Evolutionary conservation across 1,284 basidiomycete species (phyloP).

Genomic region (Irpex sp.): DNA sequence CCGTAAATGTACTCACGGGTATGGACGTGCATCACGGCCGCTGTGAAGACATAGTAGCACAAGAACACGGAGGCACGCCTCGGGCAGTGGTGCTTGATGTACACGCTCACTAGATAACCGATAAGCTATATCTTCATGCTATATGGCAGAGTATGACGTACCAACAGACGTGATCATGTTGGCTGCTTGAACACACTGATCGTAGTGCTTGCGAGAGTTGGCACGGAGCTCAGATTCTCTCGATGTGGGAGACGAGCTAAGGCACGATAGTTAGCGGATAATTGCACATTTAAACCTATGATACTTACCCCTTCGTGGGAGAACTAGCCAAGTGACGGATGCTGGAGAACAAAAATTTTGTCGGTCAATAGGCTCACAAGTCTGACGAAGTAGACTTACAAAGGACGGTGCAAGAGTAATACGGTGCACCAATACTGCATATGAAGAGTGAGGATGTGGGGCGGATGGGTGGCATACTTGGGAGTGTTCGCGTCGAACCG

Average conservation of each 20-base stretch:
- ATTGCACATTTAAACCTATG: background rate
- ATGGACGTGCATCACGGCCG: conserved; percentile 78
- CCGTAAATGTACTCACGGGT: conserved; percentile 39
- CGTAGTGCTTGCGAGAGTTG: conserved; percentile 62
- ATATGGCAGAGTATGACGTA: conserved; percentile 25
- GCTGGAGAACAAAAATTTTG: conserved; percentile 7
- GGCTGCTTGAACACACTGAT: conserved; percentile 68
- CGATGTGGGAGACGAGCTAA: conserved; percentile 17
- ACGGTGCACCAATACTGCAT: conserved; percentile 87
- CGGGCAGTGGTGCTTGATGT: conserved; percentile 61
- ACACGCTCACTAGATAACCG: conserved; percentile 43
- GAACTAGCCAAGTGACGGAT: conserved; percentile 15
- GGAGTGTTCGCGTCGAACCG: conserved; percentile 51
- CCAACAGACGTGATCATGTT: conserved; percentile 78
- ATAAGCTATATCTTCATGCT: background rate
- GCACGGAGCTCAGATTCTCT: conserved; percentile 52
- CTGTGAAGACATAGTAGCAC: conserved; percentile 80
- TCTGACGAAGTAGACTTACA: conserved; percentile 45
- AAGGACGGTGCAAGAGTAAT: conserved; percentile 76
- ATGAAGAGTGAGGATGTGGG: conserved; percentile 74
- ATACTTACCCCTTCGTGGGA: conserved; percentile 19
- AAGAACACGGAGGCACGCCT: conserved; percentile 69
- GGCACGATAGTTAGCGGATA: background rate
- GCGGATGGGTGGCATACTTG: conserved; percentile 41
- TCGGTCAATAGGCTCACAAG: background rate